These are phyloP conservation scores for Penicillium sp. DNA, from an alignment of 2,329 filamentous ascomycete species.

Conservation along the genomic window DNA sequence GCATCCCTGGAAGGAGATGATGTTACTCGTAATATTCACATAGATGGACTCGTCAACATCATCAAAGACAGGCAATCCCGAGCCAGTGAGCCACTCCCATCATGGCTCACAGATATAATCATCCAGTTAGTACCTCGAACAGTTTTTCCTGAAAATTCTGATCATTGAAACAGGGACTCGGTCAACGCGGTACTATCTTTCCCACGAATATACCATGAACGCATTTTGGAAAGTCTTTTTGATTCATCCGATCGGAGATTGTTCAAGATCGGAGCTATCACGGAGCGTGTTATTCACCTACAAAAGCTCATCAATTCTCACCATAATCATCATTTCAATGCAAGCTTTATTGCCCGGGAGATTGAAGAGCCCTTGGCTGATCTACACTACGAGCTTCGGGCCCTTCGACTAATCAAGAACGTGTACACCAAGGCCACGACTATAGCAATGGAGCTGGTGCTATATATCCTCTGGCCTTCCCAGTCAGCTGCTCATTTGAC, in stretches of 20 bases:
- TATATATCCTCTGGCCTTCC: slow-evolving; percentile 25
- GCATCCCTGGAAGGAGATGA: slow-evolving; percentile 23
- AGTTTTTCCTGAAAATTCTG: not conserved
- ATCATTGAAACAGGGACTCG: not conserved
- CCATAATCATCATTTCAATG: not conserved
- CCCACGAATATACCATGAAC: slow-evolving; percentile 6
- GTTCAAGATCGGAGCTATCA: not conserved
- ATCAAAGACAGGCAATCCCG: slow-evolving; percentile 2
- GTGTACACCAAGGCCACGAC: not conserved
- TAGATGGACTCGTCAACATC: slow-evolving; percentile 21
- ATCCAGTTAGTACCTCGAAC: not conserved
- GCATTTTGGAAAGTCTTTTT: not conserved
- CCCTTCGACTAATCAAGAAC: not conserved
- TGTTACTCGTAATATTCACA: slow-evolving; percentile 24
- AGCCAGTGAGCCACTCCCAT: not conserved
- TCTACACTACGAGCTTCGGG: not conserved
- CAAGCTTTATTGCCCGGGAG: not conserved
- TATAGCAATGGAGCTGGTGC: slow-evolving; percentile 23
- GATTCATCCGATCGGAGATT: not conserved
- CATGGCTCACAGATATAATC: not conserved
- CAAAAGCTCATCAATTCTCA: slow-evolving; percentile 6
- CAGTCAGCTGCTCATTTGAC: slow-evolving; percentile 10
- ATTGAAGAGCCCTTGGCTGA: slow-evolving; percentile 5
- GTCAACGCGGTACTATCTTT: slow-evolving; percentile 4
- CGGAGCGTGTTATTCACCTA: slow-evolving; percentile 3